Conservation (phyloP, 371 early-diverging fungal genomes). For the Mycotypha africana region DNA sequence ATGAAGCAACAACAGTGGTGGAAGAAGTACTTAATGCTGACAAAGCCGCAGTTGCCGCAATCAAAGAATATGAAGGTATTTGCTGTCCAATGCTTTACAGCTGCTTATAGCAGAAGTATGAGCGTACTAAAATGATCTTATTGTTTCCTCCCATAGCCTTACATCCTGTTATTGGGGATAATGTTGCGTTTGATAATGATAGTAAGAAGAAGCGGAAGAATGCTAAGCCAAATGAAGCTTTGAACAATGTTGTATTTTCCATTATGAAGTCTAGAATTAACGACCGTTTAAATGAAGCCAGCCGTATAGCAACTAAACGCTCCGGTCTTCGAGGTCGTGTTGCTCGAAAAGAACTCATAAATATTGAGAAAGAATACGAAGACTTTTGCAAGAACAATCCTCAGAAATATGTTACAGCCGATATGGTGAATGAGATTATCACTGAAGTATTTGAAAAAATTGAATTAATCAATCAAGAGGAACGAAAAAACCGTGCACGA, state of each 20-base stretch:
- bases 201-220: too few relatives aligned
- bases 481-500: slow-evolving; percentile 52
- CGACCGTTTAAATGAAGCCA: slow-evolving; percentile 44
- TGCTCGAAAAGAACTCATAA: slow-evolving; percentile 57
- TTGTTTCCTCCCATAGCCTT: slow-evolving; percentile 19
- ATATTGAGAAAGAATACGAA: slow-evolving; percentile 46
- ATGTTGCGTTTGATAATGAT: not conserved
- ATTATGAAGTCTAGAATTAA: slow-evolving; percentile 28
- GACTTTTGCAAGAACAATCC: slow-evolving; percentile 33
- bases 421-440: slow-evolving; percentile 55
- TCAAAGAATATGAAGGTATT: slow-evolving; percentile 35
- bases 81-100: too few relatives aligned
- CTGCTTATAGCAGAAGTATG: too few relatives aligned
- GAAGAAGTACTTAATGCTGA: slow-evolving; percentile 73
- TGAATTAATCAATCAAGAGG: slow-evolving; percentile 41
- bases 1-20: slow-evolving; percentile 46
- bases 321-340: slow-evolving; percentile 76
- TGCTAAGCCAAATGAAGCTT: slow-evolving; percentile 8
- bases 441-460: slow-evolving; percentile 45
- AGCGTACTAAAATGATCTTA: too few relatives aligned
- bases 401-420: slow-evolving; percentile 34
- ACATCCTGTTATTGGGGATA: slow-evolving; percentile 34
- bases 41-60: slow-evolving; percentile 34
- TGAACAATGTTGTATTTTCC: slow-evolving; percentile 22
- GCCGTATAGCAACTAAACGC: slow-evolving; percentile 65